These are phyloP conservation scores for Wilcoxina mikolae DNA, from an alignment of 495 filamentous ascomycete species.

Conservation along the genomic window DNA sequence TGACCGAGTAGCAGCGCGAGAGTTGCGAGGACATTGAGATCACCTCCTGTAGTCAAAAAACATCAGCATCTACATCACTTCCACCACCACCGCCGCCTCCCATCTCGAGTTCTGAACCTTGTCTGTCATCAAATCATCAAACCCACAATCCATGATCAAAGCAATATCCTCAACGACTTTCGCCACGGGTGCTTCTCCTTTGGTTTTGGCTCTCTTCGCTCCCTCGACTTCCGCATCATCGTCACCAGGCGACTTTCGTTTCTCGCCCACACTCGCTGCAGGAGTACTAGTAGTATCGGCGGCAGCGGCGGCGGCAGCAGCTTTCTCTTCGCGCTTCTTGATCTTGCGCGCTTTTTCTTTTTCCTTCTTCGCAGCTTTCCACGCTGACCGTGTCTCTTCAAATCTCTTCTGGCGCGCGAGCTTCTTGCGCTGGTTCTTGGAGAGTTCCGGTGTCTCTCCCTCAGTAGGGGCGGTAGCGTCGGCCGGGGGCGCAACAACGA, in stretches of 20 bases:
- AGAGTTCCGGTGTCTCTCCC: slow-evolving; percentile 32
- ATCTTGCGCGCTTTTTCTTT: slow-evolving; percentile 51
- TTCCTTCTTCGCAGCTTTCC: slow-evolving; percentile 56
- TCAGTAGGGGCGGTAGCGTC: too few species aligned
- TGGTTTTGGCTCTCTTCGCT: slow-evolving; percentile 31
- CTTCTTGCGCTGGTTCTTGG: slow-evolving; percentile 74
- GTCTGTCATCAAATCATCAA: slow-evolving; percentile 73
- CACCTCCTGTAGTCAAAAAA: slow-evolving; percentile 39
- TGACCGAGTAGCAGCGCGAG: slow-evolving; percentile 78
- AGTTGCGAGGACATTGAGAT: slow-evolving; percentile 70
- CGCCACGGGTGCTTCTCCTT: slow-evolving; percentile 32
- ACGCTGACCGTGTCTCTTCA: slow-evolving; percentile 52
- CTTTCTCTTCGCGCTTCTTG: slow-evolving; percentile 20
- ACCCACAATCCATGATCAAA: slow-evolving; percentile 79
- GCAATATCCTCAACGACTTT: slow-evolving; percentile 48
- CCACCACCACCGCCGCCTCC: neutral
- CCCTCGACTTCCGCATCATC: slow-evolving; percentile 2
- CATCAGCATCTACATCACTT: neutral
- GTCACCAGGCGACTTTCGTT: neutral
- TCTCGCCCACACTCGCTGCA: too few species aligned
- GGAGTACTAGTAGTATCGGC: too few species aligned
- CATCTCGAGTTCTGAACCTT: slow-evolving; percentile 28
- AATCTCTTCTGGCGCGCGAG: slow-evolving; percentile 48
- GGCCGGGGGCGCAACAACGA: too few species aligned
- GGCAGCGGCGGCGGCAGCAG: neutral